Evolutionary conservation across 306 rosid species (phyloP), one percentile per base, ranked within the genome.

Genomic region (cucumber (Cucumis sativus)): DNA sequence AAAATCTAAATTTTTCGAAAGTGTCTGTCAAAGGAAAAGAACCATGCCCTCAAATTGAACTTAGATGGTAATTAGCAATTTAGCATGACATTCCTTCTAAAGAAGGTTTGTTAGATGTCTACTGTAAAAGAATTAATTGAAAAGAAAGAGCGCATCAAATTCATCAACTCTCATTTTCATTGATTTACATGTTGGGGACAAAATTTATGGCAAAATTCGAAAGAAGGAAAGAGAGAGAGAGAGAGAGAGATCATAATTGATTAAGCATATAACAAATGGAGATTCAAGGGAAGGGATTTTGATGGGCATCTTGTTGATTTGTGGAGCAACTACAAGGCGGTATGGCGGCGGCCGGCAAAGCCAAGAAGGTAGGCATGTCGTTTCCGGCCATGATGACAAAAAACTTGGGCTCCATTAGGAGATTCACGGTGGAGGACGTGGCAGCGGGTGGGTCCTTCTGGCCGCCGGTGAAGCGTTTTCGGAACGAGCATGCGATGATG

Each of bases 311-410:
- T 52, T 15, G 40, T 74, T 33, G 43, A 6, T n/a, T 30, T 47
- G 63, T 6, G 7, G 61, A 18, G 59, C 61, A 74, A 30, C 12
- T 63, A 21, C 69, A 63, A 7, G 12, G 20, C 20, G n/a, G 43
- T 63, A 47, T 5, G 43, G 69, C 69, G 69, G 12, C 23, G 8
- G 14, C 60, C 9, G 78, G 78, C 15, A 52, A 37, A 57, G 68
- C 79, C 35, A 75, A 40, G 79, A 45, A 59, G 12, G 57, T 75
- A 30, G 79, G 79, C 20, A 10, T 75, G 39, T 75, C 17, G 49
- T 75, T 23, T 37, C 79, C 79, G 67, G 79, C 79, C 79, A 75
- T 75, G 16, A 75, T 25, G 55, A 75, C 79, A 17, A 75, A 62
- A 17, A 75, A 12, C 57, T 37, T 75, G 7, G 79, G 55, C 33